Conservation (phyloP, 2,329 filamentous ascomycete genomes). For the Aspergillus persii region DNA sequence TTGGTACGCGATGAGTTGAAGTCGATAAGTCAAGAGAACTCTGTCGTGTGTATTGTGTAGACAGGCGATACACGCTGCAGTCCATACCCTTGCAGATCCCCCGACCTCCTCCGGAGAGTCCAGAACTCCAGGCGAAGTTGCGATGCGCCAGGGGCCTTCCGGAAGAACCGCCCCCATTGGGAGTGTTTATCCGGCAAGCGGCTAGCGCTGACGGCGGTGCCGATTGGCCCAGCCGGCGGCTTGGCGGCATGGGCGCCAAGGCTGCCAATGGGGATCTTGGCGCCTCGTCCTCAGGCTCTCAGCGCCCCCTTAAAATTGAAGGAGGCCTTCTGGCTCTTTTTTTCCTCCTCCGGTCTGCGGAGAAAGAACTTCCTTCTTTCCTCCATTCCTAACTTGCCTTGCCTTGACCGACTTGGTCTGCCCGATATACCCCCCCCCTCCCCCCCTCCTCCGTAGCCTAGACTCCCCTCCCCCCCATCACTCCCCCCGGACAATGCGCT, state of each 20-base stretch:
- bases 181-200: neutral
- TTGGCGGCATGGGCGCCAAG: neutral
- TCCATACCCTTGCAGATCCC: neutral
- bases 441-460: neutral
- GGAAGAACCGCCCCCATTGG: neutral
- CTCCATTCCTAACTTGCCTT: neutral
- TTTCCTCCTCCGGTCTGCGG: neutral
- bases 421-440: no score
- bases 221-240: neutral
- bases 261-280: neutral
- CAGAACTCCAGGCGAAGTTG: no score
- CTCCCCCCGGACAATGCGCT: slow-evolving; percentile 2
- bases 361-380: neutral
- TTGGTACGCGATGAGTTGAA: no score
- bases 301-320: neutral
- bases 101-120: no score
- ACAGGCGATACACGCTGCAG: no score
- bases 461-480: neutral
- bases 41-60: no score
- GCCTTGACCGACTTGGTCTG: neutral
- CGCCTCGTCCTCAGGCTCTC: neutral
- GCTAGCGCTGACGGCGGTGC: neutral
- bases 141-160: no score
- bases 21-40: no score
- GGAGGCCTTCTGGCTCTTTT: neutral